Conservation (phyloP, 1,139 yeast species). For the Scheffersomyces insectosa region DNA sequence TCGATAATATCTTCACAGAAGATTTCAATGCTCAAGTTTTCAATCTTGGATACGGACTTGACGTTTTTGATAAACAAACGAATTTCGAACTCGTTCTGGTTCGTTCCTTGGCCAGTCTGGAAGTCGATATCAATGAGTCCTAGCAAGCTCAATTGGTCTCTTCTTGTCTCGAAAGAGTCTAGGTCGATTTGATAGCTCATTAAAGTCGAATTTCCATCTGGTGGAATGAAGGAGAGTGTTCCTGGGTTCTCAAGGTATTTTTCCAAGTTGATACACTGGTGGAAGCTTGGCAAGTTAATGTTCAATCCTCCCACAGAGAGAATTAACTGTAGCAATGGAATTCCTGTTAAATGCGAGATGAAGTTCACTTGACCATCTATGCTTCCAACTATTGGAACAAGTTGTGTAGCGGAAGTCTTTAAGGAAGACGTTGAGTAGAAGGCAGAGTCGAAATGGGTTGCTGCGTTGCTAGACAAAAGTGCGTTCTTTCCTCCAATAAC, state of each 20-base stretch:
- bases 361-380: slow-evolving; percentile 67
- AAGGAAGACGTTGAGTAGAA: slow-evolving; percentile 15
- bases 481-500: slow-evolving; percentile 1
- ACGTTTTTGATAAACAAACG: slow-evolving; percentile 52
- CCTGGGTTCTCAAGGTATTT: slow-evolving; percentile 45
- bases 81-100: slow-evolving; percentile 75
- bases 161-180: slow-evolving; percentile 18
- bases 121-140: slow-evolving; percentile 66
- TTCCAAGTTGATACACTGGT: slow-evolving; percentile 54
- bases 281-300: slow-evolving; percentile 55
- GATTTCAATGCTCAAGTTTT: slow-evolving; percentile 55
- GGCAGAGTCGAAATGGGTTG: slow-evolving; percentile 17
- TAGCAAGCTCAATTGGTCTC: slow-evolving; percentile 26
- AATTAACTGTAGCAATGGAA: slow-evolving; percentile 66
- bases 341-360: slow-evolving; percentile 70
- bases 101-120: slow-evolving; percentile 59
- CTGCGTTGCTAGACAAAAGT: slow-evolving; percentile 6
- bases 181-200: slow-evolving; percentile 66
- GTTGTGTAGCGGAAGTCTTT: slow-evolving; percentile 13
- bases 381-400: slow-evolving; percentile 53
- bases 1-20: slow-evolving; percentile 25
- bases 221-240: slow-evolving; percentile 72
- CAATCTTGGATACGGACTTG: slow-evolving; percentile 54
- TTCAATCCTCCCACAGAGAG: slow-evolving; percentile 47
- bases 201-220: slow-evolving; percentile 75